These are phyloP conservation scores for Rhodotorula toruloides DNA, from an alignment of 768 basidiomycete species.

Conservation along the genomic window DNA sequence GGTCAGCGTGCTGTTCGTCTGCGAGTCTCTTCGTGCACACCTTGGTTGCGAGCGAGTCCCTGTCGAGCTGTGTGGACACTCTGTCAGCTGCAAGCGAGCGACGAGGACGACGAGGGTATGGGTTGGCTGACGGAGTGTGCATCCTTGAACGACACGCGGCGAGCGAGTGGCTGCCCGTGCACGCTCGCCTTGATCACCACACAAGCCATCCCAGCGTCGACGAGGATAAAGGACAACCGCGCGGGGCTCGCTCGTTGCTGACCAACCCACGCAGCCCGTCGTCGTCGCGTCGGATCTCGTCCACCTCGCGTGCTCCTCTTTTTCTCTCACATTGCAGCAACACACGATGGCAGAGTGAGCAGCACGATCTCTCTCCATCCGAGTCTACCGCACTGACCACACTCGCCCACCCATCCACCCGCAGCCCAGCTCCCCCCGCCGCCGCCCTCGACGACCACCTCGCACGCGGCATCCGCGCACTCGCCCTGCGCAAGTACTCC, in stretches of 20 bases:
- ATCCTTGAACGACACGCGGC: neutral
- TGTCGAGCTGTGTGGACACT: neutral
- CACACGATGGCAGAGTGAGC: too few species aligned
- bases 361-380: too few species aligned
- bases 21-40: neutral
- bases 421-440: neutral
- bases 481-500: slow-evolving; percentile 78
- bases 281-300: too few species aligned
- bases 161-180: neutral
- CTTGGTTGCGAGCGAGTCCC: neutral
- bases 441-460: slow-evolving; percentile 22
- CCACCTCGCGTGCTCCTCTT: neutral
- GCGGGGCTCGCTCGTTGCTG: too few species aligned
- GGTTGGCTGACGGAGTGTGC: neutral
- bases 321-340: too few species aligned
- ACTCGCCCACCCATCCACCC: too few species aligned
- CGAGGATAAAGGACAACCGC: too few species aligned
- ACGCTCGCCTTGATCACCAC: neutral
- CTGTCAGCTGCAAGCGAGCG: neutral
- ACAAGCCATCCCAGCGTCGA: too few species aligned
- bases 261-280: too few species aligned
- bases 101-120: neutral
- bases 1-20: neutral
- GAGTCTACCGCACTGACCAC: too few species aligned
- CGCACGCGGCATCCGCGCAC: slow-evolving; percentile 51